phyloP scores from a whole-genome alignment of 345 rosid genomes.

The Eutrema yunnanense region DNA sequence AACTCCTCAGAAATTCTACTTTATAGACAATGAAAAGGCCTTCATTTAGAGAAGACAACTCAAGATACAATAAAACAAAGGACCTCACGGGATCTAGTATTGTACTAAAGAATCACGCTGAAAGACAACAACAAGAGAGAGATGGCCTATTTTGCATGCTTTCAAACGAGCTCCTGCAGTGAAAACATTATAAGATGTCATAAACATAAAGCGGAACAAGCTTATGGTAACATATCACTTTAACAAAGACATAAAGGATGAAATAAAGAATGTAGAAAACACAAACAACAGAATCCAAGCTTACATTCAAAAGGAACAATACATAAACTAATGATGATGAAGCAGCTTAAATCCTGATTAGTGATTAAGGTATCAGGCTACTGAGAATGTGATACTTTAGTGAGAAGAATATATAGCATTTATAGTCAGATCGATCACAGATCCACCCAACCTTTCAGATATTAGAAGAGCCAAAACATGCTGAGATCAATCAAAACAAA shows the following conservation, averaged over 20 bases:
- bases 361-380: neutral
- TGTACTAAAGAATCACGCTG: neutral
- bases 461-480: constrained; percentile 25
- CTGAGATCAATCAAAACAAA: constrained; percentile 19
- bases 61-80: constrained; percentile 13
- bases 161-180: constrained; percentile 22
- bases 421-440: constrained; percentile 13
- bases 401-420: constrained; percentile 10
- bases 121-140: neutral
- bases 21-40: neutral
- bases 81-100: constrained; percentile 5
- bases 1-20: neutral
- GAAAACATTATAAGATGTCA: constrained; percentile 2
- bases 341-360: neutral
- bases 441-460: constrained; percentile 17
- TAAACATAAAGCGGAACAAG: neutral
- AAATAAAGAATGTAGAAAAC: neutral
- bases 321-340: constrained; percentile 15
- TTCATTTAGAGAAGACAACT: constrained; percentile 18
- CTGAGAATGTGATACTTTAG: neutral
- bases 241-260: neutral
- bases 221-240: neutral
- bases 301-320: constrained; percentile 20
- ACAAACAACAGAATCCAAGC: constrained; percentile 1
- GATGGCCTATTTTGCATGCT: constrained; percentile 11